Conservation (phyloP, 495 filamentous ascomycete species). For the Bacidia gigantensis region DNA sequence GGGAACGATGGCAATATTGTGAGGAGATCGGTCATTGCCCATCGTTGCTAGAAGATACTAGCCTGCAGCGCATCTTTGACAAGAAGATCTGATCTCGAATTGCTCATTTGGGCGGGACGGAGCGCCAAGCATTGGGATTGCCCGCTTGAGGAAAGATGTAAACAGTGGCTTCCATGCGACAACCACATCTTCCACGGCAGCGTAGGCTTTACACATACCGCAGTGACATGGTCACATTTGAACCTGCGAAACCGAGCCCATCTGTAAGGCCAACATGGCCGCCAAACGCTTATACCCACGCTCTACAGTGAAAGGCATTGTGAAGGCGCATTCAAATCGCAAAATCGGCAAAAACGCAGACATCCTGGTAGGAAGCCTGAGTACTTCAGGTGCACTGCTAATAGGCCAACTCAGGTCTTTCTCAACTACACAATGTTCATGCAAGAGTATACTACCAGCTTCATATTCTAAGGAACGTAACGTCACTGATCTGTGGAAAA, state of each 20-base stretch:
- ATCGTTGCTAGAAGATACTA: not conserved
- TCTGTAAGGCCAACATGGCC: conserved; percentile 26
- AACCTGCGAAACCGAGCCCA: not conserved
- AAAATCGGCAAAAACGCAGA: conserved; percentile 76
- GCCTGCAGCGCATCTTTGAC: not conserved
- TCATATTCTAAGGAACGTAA: not conserved
- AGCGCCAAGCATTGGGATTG: not conserved
- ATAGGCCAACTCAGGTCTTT: conserved; percentile 52
- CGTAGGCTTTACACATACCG: too few species aligned
- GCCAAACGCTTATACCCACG: conserved; percentile 71
- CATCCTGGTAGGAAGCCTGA: conserved; percentile 50
- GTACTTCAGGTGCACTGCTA: not conserved
- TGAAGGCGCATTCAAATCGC: conserved; percentile 76
- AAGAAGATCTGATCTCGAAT: not conserved
- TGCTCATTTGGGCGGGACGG: not conserved
- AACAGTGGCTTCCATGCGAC: not conserved
- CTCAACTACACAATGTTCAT: conserved; percentile 84
- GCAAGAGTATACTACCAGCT: conserved; percentile 50
- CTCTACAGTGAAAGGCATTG: conserved; percentile 68
- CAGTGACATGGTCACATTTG: too few species aligned
- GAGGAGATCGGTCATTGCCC: conserved; percentile 72
- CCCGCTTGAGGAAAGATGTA: not conserved
- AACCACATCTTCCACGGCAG: too few species aligned
- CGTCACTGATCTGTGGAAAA: conserved; percentile 24
- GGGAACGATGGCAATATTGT: conserved; percentile 69